These are phyloP conservation scores for Brassica incana DNA, from an alignment of 345 rosid genomes.

Conservation along the genomic window DNA sequence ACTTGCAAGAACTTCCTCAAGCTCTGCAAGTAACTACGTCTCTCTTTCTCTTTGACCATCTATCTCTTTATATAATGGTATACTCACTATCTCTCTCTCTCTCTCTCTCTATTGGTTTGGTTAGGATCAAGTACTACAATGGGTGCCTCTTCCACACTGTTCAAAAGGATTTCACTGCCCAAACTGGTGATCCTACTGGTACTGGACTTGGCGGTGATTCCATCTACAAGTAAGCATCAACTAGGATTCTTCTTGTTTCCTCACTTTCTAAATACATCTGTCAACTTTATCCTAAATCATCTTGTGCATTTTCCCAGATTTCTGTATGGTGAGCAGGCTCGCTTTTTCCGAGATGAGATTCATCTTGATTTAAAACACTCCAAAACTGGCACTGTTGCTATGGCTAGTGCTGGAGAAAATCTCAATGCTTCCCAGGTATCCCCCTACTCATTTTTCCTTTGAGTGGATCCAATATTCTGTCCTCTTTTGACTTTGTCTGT, in stretches of 20 bases:
- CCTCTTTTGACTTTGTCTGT: not conserved
- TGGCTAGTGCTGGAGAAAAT: constrained; percentile 97
- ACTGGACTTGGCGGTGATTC: constrained; percentile 87
- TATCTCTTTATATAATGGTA: not conserved
- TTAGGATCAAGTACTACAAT: constrained; percentile 86
- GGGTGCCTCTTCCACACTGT: constrained; percentile 85
- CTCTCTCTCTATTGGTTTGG: not conserved
- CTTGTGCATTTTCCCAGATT: constrained; percentile 47
- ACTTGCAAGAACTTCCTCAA: constrained; percentile 92
- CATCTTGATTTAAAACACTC: constrained; percentile 83
- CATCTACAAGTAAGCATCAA: constrained; percentile 62
- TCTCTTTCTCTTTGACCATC: not conserved
- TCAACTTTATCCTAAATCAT: not conserved
- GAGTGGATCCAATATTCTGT: too few relatives aligned
- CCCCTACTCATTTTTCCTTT: not conserved
- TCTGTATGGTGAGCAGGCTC: constrained; percentile 89
- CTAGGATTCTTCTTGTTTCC: not conserved
- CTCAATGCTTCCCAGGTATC: constrained; percentile 95
- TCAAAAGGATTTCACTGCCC: constrained; percentile 85
- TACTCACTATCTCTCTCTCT: not conserved
- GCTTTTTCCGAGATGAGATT: constrained; percentile 83
- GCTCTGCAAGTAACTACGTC: constrained; percentile 72
- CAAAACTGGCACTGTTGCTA: constrained; percentile 82
- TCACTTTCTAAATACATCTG: not conserved
- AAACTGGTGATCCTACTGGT: constrained; percentile 88